Percentiles rank a stretch among this genome's conserved stretches.
Evolutionary conservation across 2,329 filamentous ascomycete species (phyloP).

Genomic region (Zasmidium angulare): DNA sequence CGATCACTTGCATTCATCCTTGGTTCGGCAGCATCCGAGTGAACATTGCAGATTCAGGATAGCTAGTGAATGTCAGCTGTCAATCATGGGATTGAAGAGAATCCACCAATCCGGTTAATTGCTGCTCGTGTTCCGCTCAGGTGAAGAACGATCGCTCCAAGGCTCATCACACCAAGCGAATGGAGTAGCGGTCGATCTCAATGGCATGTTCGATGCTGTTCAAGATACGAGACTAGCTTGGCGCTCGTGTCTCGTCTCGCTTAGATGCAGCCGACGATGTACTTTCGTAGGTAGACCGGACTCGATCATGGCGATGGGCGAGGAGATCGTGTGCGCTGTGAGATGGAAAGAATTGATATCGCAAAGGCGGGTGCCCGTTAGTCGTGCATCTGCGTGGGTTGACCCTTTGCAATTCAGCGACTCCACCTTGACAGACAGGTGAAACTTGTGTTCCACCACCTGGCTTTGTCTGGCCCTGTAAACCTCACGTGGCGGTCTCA

Average conservation of each 20-base stretch:
- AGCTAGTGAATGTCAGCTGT: neutral
- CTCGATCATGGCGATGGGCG: neutral
- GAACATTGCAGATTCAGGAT: neutral
- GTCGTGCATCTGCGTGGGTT: neutral
- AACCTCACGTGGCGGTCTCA: neutral
- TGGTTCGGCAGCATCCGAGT: neutral
- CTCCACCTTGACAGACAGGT: neutral
- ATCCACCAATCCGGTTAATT: neutral
- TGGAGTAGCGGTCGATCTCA: neutral
- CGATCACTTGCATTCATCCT: conserved; percentile 1
- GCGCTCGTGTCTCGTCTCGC: neutral
- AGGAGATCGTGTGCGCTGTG: neutral
- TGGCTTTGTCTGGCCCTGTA: neutral
- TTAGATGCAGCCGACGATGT: conserved; percentile 1
- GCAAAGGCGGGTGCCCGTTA: neutral
- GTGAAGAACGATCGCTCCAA: neutral
- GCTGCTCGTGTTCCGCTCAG: neutral
- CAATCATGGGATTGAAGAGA: neutral
- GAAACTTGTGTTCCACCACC: neutral
- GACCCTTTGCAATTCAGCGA: neutral
- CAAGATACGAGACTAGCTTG: neutral
- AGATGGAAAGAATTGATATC: neutral
- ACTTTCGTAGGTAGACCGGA: neutral
- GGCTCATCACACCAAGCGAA: neutral
- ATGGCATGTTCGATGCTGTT: neutral